phyloP scores from a whole-genome alignment of 2,329 filamentous ascomycete species.

The Colletotrichum agaves region DNA sequence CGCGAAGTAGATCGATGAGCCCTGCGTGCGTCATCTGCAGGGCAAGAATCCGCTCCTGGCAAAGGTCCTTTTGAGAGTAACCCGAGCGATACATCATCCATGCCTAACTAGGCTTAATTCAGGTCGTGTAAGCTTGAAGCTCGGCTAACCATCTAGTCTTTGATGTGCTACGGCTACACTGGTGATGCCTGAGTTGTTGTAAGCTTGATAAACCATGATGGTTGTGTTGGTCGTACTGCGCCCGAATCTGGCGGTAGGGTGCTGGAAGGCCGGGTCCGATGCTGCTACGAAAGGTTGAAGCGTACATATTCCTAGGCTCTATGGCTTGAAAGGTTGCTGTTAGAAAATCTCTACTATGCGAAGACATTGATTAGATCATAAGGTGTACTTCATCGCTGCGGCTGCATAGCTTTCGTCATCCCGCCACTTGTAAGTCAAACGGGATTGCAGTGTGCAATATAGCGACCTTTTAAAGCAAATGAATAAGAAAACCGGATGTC shows the following conservation, averaged over 20 bases:
- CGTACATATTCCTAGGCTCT: no score
- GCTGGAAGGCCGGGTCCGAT: no score
- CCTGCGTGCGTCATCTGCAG: conserved; percentile 62
- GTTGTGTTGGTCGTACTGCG: conserved; percentile 58
- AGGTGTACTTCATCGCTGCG: no score
- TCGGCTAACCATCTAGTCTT: conserved; percentile 61
- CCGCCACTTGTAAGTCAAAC: no score
- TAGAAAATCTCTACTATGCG: no score
- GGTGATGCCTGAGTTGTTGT: conserved; percentile 63
- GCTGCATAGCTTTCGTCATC: no score
- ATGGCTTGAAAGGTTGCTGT: no score
- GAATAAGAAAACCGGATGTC: no score
- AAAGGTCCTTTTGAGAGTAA: conserved; percentile 66
- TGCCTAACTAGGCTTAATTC: conserved; percentile 71
- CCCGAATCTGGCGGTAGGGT: conserved; percentile 61
- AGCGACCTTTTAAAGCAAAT: no score
- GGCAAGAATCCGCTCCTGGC: conserved; percentile 67
- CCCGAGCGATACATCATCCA: conserved; percentile 74
- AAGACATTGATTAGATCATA: no score
- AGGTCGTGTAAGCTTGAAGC: conserved; percentile 67
- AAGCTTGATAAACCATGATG: conserved; percentile 73
- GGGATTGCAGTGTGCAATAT: no score
- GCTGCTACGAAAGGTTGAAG: no score
- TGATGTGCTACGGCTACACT: conserved; percentile 61
- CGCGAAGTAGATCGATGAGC: conserved; percentile 59